phyloP scores from a whole-genome alignment of 192 early-diverging fungal species.

The Lobosporangium transversale region DNA sequence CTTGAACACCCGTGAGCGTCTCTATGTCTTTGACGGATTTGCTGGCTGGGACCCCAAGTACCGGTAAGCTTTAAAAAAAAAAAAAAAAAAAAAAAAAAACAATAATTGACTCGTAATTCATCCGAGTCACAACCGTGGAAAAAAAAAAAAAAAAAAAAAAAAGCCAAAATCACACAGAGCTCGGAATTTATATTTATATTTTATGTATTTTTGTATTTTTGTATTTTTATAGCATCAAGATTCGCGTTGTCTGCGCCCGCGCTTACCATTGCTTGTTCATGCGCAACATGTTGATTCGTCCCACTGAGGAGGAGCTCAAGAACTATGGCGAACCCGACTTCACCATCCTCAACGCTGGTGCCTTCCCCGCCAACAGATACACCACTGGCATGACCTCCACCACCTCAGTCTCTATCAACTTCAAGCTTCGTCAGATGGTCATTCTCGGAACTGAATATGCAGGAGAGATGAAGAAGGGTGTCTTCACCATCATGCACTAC shows the following conservation, averaged over 20 bases:
- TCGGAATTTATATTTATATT: neutral
- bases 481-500: slow-evolving; percentile 99
- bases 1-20: slow-evolving; percentile 91
- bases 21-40: slow-evolving; percentile 97
- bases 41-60: slow-evolving; percentile 99
- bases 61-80: slow-evolving; percentile 65
- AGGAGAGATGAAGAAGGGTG: slow-evolving; percentile 99
- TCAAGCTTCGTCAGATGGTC: slow-evolving; percentile 95
- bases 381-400: slow-evolving; percentile 95
- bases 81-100: too few species aligned
- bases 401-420: slow-evolving; percentile 93
- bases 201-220: neutral
- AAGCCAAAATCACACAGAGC: neutral
- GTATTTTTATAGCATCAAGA: slow-evolving; percentile 79
- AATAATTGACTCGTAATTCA: too few species aligned
- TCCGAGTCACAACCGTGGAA: neutral
- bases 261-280: slow-evolving; percentile 98
- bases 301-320: slow-evolving; percentile 88
- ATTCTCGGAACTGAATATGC: slow-evolving; percentile 98
- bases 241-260: slow-evolving; percentile 92
- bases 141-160: neutral
- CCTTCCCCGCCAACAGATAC: slow-evolving; percentile 93
- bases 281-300: slow-evolving; percentile 99
- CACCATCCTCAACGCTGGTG: slow-evolving; percentile 97
- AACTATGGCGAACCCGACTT: slow-evolving; percentile 96